Conservation (phyloP, 495 filamentous ascomycete species). For the Friedmanniomyces simplex region DNA sequence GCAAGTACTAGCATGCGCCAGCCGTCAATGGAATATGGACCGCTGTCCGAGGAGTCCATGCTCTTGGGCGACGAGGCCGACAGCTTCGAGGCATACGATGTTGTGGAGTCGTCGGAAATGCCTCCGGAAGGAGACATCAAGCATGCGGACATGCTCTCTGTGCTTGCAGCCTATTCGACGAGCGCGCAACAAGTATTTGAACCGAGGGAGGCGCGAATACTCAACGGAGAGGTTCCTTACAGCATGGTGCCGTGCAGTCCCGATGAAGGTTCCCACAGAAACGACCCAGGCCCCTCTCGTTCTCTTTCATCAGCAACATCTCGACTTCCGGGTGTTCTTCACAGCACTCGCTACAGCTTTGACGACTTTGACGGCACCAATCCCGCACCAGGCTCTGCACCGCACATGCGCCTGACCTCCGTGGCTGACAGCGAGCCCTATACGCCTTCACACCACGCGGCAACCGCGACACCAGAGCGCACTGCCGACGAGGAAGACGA, state of each 20-base stretch:
- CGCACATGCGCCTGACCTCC: not conserved
- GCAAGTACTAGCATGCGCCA: conserved; percentile 10
- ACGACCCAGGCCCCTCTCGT: no score
- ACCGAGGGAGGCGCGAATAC: no score
- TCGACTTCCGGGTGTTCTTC: no score
- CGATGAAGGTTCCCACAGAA: no score
- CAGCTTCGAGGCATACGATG: not conserved
- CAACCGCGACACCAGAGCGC: not conserved
- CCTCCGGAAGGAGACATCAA: not conserved
- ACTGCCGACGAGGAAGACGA: conserved; percentile 11
- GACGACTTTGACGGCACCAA: no score
- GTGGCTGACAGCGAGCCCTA: not conserved
- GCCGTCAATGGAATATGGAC: conserved; percentile 8
- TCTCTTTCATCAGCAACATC: no score
- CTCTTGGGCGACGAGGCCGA: conserved; percentile 23
- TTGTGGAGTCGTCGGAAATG: not conserved
- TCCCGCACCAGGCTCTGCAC: no score
- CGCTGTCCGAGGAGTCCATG: conserved; percentile 26
- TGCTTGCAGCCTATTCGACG: not conserved
- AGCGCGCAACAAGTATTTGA: no score
- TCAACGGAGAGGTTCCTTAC: no score
- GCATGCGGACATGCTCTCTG: not conserved
- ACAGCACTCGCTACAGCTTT: no score
- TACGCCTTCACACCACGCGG: not conserved
- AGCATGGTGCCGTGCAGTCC: no score